Conservation (phyloP, 306 rosid genomes). For the Trifolium pratense region DNA sequence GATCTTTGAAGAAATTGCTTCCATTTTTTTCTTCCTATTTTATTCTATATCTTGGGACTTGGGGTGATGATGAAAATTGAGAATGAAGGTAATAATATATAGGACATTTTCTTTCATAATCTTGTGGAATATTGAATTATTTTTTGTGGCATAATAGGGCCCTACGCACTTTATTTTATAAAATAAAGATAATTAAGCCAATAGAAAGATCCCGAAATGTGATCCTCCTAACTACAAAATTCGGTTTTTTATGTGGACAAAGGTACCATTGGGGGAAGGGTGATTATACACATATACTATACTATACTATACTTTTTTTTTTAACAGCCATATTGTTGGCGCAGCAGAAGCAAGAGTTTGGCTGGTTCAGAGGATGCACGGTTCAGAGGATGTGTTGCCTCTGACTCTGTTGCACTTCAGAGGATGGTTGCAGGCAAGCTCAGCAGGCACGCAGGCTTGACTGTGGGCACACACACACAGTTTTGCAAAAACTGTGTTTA, state of each 20-base stretch:
- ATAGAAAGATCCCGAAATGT: background rate
- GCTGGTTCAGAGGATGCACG: too few species aligned
- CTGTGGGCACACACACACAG: too few species aligned
- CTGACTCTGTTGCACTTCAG: too few species aligned
- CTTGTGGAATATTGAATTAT: background rate
- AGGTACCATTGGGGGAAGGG: background rate
- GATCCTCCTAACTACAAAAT: background rate
- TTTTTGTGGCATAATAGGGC: background rate
- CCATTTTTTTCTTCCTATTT: slow-evolving; percentile 35
- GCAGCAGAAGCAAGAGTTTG: too few species aligned
- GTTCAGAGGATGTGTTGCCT: too few species aligned
- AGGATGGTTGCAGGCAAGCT: too few species aligned
- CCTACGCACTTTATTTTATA: background rate
- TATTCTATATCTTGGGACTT: background rate
- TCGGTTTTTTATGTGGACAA: background rate
- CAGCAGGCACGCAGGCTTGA: too few species aligned
- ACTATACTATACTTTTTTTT: too few species aligned
- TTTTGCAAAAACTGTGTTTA: too few species aligned
- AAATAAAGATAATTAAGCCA: background rate
- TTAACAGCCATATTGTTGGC: too few species aligned
- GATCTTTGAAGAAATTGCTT: slow-evolving; percentile 36
- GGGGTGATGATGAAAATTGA: slow-evolving; percentile 33
- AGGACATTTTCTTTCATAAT: background rate
- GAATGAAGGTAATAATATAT: slow-evolving; percentile 6
- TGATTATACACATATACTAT: background rate